Evolutionary conservation across 345 rosid species (phyloP).

Genomic region (Populus tremula): DNA sequence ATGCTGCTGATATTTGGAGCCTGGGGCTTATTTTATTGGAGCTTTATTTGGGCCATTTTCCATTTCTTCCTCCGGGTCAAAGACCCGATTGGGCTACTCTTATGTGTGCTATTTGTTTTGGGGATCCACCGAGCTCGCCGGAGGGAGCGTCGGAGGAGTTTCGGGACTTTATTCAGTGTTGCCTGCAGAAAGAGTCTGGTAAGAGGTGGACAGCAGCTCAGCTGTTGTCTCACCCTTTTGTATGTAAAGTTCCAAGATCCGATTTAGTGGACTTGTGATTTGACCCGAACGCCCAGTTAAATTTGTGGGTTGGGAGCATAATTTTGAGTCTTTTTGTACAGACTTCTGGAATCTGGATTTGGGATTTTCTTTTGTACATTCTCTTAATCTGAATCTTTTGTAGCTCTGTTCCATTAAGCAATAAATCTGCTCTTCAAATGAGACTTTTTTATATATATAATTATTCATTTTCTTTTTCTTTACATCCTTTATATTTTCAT

Average conservation of each 20-base stretch:
- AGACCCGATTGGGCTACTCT: slow-evolving; percentile 88
- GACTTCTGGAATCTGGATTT: not conserved
- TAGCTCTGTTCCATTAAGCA: not conserved
- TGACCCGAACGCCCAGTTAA: not conserved
- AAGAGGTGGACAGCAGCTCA: slow-evolving; percentile 69
- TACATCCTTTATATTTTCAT: too few relatives aligned
- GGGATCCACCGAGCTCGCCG: slow-evolving; percentile 72
- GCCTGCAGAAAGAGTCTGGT: slow-evolving; percentile 73
- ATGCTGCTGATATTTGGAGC: slow-evolving; percentile 88
- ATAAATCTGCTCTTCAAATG: not conserved
- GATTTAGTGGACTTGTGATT: not conserved
- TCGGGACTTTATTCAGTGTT: slow-evolving; percentile 60
- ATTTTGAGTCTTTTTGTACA: slow-evolving; percentile 2
- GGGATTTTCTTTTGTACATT: not conserved
- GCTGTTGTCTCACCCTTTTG: slow-evolving; percentile 68
- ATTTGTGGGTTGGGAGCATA: not conserved
- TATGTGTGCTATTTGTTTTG: slow-evolving; percentile 88
- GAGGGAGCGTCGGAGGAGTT: slow-evolving; percentile 60
- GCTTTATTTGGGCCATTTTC: slow-evolving; percentile 74
- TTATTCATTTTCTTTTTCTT: too few relatives aligned
- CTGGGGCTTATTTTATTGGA: slow-evolving; percentile 75
- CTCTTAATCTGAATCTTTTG: not conserved
- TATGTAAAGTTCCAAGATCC: slow-evolving; percentile 13
- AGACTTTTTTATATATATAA: too few relatives aligned
- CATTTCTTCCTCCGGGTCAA: slow-evolving; percentile 60